Conservation (phyloP, 2,329 filamentous ascomycete genomes). For the Ophiostoma himal-ulmi region DNA sequence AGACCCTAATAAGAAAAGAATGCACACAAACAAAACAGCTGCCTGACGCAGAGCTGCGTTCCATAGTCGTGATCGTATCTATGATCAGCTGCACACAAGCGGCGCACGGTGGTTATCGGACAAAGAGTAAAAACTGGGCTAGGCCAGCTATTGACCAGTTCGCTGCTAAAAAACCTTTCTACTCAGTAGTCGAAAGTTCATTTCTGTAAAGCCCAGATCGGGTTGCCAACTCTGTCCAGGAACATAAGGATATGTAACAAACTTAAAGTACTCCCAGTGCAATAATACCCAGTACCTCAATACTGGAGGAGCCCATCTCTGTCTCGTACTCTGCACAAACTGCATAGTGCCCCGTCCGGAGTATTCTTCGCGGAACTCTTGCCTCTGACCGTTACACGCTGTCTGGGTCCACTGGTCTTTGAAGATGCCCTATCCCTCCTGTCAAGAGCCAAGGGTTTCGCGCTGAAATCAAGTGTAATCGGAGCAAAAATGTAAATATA, state of each 20-base stretch:
- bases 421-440: background rate
- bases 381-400: background rate
- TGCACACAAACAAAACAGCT: too few species aligned
- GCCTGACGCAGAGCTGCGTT: background rate
- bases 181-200: background rate
- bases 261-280: background rate
- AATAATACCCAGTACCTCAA: background rate
- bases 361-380: conserved; percentile 8
- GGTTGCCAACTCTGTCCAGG: background rate
- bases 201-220: background rate
- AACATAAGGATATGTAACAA: background rate
- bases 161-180: too few species aligned
- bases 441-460: conserved; percentile 5
- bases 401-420: background rate
- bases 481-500: background rate
- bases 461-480: background rate
- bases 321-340: background rate
- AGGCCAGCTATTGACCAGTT: background rate
- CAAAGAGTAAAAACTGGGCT: background rate
- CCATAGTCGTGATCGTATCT: background rate
- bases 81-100: background rate
- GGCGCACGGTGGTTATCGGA: conserved; percentile 3
- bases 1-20: background rate
- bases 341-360: background rate
- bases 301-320: background rate